Evolutionary conservation across 78 protist species (phyloP).

Genomic region (Chrysochromulina parva): DNA sequence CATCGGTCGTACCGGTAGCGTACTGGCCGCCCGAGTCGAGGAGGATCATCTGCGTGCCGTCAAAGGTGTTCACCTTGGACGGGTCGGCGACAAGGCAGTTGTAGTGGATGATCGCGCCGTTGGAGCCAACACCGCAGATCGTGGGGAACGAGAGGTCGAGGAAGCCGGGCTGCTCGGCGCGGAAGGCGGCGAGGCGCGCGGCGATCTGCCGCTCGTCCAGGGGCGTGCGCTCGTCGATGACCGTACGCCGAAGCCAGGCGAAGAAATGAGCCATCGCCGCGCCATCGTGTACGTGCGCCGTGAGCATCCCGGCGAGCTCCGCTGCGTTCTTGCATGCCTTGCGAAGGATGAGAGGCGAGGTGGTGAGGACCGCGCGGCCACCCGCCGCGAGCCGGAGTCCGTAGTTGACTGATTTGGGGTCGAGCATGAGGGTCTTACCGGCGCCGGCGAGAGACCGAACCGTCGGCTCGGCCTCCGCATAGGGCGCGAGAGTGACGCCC

Average conservation of each 20-base stretch:
- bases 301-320: constrained; percentile 76
- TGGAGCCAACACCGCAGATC: constrained; percentile 70
- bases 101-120: constrained; percentile 94
- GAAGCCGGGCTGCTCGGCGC: neutral
- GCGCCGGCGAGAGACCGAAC: neutral
- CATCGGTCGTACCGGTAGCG: constrained; percentile 89
- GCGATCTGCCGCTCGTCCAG: constrained; percentile 18
- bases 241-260: neutral
- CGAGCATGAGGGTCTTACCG: neutral
- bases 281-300: constrained; percentile 56
- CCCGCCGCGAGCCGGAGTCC: neutral
- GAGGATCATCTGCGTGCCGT: constrained; percentile 41
- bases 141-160: constrained; percentile 59
- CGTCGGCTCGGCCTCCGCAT: neutral
- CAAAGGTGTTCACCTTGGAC: neutral
- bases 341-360: constrained; percentile 52
- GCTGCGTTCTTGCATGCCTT: constrained; percentile 81
- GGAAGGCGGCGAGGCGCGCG: neutral
- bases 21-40: constrained; percentile 92
- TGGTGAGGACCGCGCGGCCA: neutral
- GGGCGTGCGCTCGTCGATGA: neutral
- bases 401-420: neutral
- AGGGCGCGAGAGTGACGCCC: neutral
- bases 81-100: constrained; percentile 25
- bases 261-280: constrained; percentile 37